A percentile compares a stretch with the other conserved stretches of the same genome.
phyloP scores from a whole-genome alignment of 768 basidiomycete species.

The Lactifluus subvellereus region DNA sequence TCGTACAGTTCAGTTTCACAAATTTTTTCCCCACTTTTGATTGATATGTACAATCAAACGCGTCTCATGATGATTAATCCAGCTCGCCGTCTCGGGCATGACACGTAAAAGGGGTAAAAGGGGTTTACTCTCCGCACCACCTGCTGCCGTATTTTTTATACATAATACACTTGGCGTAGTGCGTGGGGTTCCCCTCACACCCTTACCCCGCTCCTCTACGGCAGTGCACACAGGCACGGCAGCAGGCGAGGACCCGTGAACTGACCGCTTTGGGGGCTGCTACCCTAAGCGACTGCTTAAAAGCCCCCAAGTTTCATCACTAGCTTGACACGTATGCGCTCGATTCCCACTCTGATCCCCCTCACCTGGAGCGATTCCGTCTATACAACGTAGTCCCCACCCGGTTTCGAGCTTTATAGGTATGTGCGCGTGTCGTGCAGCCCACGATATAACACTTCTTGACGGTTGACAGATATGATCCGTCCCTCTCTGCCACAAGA shows the following conservation, averaged over 20 bases:
- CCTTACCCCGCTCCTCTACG: too few species aligned
- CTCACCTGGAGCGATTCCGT: background rate
- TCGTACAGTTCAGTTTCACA: too few species aligned
- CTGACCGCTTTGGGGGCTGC: background rate
- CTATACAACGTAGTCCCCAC: background rate
- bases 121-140: background rate
- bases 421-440: background rate
- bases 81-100: background rate
- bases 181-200: background rate
- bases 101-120: conserved; percentile 7
- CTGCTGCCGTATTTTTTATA: background rate
- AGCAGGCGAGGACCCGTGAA: background rate
- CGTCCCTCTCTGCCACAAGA: conserved; percentile 8
- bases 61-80: conserved; percentile 4
- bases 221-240: background rate
- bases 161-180: background rate
- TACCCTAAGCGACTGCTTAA: background rate
- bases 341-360: background rate
- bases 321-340: background rate
- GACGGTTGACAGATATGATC: conserved; percentile 3
- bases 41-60: too few species aligned
- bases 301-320: background rate
- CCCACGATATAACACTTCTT: background rate
- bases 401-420: background rate
- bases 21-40: too few species aligned